Conservation (phyloP, 1,139 yeast species). For the Taphrina communis region DNA sequence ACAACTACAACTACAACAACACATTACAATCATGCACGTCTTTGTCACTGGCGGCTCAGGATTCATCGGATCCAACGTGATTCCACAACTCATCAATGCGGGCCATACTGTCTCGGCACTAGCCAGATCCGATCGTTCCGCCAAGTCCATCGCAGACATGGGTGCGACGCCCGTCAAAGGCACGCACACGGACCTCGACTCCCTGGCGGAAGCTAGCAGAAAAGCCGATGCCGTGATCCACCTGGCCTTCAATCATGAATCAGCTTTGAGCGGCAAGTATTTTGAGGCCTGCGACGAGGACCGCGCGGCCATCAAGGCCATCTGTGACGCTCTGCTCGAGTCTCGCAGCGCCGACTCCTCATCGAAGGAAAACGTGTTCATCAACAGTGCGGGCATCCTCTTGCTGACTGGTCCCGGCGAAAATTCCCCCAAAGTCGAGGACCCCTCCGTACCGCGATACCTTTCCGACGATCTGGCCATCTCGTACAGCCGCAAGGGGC, state of each 20-base stretch:
- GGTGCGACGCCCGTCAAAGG: slow-evolving; percentile 41
- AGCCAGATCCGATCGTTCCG: slow-evolving; percentile 29
- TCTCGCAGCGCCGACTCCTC: not conserved
- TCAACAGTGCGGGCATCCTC: slow-evolving; percentile 7
- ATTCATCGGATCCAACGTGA: slow-evolving; percentile 27
- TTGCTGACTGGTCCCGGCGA: slow-evolving; percentile 1
- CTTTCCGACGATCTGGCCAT: slow-evolving; percentile 1
- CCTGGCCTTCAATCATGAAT: slow-evolving; percentile 17
- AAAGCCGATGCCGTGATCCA: slow-evolving; percentile 11
- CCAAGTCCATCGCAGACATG: slow-evolving; percentile 1
- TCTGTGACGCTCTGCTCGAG: slow-evolving; percentile 7
- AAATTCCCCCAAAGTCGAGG: not conserved
- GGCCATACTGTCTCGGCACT: slow-evolving; percentile 30
- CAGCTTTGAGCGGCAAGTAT: not conserved
- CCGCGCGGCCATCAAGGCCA: slow-evolving; percentile 3
- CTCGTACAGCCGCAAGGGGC: not conserved
- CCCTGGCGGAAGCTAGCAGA: not conserved
- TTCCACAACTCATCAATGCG: slow-evolving; percentile 13
- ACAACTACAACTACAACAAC: not conserved
- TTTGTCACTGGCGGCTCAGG: slow-evolving; percentile 41
- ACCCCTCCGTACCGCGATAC: not conserved
- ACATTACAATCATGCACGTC: slow-evolving; percentile 26
- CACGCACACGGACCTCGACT: slow-evolving; percentile 2
- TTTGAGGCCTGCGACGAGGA: slow-evolving; percentile 6
- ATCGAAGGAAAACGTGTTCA: not conserved